Evolutionary conservation across 768 basidiomycete species (phyloP), one percentile per base, ranked within the genome.

Genomic region (Neoboletus magnificus): DNA sequence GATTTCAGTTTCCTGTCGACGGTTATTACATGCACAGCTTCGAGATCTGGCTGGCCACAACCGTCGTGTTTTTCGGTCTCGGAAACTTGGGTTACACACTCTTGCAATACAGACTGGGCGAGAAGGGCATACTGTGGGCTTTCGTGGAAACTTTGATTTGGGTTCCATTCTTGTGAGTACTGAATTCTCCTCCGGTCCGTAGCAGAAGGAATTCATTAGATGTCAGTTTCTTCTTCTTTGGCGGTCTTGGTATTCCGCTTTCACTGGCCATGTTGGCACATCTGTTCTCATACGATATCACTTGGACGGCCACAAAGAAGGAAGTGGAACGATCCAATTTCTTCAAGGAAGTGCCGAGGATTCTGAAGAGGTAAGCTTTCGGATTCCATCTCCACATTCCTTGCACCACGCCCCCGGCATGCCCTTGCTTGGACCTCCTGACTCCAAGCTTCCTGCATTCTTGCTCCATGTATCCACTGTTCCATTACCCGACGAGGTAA

Each of bases 321-420:
- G 89, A 91, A 71, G 90, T 94, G 39, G 87, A 93, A 71, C 79
- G 83, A 46, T 90, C 88, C 6, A 94, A 93, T 68, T 93, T 96
- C 77, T 93, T 89, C 82, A 82, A 88, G 52, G 93, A 96, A 70
- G 84, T 93, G 23, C 93, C 93, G 5, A 83, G 78, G 58, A 92
- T 95, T 67, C 75, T 85, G 71, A 84, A 86, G 65, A 61, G 68
- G 68, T 70, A 33, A 55, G 70, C 18, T 35, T 22, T 51, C 13
- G 42, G 41, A 25, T 0, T 55, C 46, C 15, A 23, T 20, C 29
- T 43, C 48, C 44, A 15, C 52, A 29, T 49, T 43, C 22, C 39
- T 44, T 39, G 40, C 16, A 32, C 25, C 37, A 15, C 15, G 16
- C 29, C 43, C 16, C 36, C 43, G 32, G 27, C 20, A 20, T 15